A percentile compares a stretch with the other conserved stretches of the same genome.
These are phyloP conservation scores for Calonectria ilicicola DNA, from an alignment of 2,329 filamentous ascomycete species.

Conservation along the genomic window DNA sequence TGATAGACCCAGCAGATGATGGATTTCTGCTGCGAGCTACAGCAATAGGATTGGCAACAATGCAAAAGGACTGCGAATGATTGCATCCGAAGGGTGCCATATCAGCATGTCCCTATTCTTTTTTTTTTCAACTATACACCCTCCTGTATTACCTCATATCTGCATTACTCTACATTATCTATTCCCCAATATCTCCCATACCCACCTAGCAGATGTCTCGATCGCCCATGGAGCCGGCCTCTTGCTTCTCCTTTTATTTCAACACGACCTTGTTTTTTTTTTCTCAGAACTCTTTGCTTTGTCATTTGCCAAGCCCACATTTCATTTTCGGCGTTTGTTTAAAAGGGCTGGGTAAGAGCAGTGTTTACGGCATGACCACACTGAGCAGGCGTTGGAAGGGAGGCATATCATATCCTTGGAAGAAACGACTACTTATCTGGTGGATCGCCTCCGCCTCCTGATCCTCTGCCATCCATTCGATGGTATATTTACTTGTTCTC, in stretches of 20 bases:
- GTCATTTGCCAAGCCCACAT: conserved; percentile 21
- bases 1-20: conserved; percentile 3
- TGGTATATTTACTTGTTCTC: background rate
- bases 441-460: background rate
- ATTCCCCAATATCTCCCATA: conserved; percentile 28
- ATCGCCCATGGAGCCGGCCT: conserved; percentile 28
- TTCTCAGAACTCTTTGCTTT: conserved; percentile 17
- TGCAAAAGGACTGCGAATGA: conserved; percentile 13
- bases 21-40: background rate
- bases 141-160: conserved; percentile 35
- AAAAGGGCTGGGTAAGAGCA: conserved; percentile 13
- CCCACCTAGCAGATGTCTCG: conserved; percentile 25
- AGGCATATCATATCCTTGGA: conserved; percentile 4
- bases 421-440: conserved; percentile 1
- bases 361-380: conserved; percentile 14
- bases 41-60: conserved; percentile 7
- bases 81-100: background rate
- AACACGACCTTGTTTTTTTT: background rate
- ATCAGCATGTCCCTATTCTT: background rate
- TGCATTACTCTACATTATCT: conserved; percentile 20
- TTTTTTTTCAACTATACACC: conserved; percentile 27
- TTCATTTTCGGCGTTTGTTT: conserved; percentile 31
- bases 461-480: background rate
- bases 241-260: conserved; percentile 17
- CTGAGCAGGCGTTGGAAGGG: conserved; percentile 10